Base-by-base conservation (phyloP, 129 eudicot genomes). In the Mikania micrantha region DNA sequence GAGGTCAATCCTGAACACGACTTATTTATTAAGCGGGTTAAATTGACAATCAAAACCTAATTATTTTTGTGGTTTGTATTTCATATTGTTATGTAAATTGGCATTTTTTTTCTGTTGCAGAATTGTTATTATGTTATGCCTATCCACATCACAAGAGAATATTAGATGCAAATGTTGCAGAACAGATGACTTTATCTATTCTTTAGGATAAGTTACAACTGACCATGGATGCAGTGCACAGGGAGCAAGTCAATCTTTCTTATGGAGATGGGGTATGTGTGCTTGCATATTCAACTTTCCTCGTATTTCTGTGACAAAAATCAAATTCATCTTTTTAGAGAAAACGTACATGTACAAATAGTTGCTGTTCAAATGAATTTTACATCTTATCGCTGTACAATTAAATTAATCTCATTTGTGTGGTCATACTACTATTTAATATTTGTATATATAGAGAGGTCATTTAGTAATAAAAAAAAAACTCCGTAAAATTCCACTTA, bases 341-440 rank as follows among this genome's bases (percentile, higher is more conserved):
- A 41, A 69, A 71, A 59, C 13, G 34, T 28, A 16, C 44, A 57
- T 58, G 67, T 70, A 70, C 75, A 41, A 70, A 70, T 58, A 41
- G 32, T 57, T 54, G 65, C 53, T 54, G 19, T 53, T 70, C 42
- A 57, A 70, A 41, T 41, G 74, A 69, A 54, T 24, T 41, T 42
- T 64, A 22, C 54, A 25, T 64, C 27, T 6, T 41, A 13, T 42
- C 2, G 2, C 40, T 13, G 17, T 28, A n/a, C 40, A 42, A 25
- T 28, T 7, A 38, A 35, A 20, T 0, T 32, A 35, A 16, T 16
- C 44, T 20, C 12, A 16, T 36, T 11, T 61, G 12, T 35, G 19
- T 38, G 9, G 21, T 44, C 21, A 44, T n/a, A 44, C 50, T 4
- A 13, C 50, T 44, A 15, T 20, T 13, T 13, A 15, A 42, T 42